These are phyloP conservation scores for Apophysomyces ossiformis DNA, from an alignment of 371 early-diverging fungal species.

Conservation along the genomic window DNA sequence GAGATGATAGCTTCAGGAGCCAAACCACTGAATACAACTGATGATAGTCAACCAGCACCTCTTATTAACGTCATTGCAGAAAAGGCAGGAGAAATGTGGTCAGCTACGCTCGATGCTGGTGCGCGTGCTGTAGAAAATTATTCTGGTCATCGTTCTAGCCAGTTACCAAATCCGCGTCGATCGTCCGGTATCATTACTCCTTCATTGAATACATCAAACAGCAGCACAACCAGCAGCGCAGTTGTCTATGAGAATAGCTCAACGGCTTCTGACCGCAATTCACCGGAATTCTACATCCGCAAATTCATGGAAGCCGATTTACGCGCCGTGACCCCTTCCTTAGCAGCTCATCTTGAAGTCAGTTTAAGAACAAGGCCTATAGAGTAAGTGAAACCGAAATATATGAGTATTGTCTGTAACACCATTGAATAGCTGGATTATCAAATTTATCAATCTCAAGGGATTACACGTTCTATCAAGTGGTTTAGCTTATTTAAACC, in stretches of 20 bases:
- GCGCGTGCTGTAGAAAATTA: constrained; percentile 46
- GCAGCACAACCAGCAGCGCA: constrained; percentile 12
- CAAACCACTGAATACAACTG: constrained; percentile 16
- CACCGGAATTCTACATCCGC: constrained; percentile 49
- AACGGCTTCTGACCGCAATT: constrained; percentile 29
- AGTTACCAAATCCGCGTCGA: constrained; percentile 14
- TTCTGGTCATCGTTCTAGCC: constrained; percentile 19
- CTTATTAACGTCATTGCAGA: constrained; percentile 46
- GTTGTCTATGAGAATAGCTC: constrained; percentile 21
- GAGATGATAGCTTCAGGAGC: constrained; percentile 34
- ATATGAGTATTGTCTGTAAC: not conserved
- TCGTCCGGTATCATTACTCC: constrained; percentile 11
- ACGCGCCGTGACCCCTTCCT: constrained; percentile 40
- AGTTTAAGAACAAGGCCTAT: constrained; percentile 49
- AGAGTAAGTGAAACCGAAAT: constrained; percentile 28
- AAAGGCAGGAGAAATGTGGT: constrained; percentile 51
- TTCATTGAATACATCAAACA: not conserved
- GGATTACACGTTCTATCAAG: constrained; percentile 67
- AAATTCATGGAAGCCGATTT: constrained; percentile 46
- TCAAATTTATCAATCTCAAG: constrained; percentile 66
- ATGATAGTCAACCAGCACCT: constrained; percentile 33
- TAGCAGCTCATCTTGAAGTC: constrained; percentile 49
- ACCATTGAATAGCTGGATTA: constrained; percentile 40
- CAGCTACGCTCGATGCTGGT: constrained; percentile 44
- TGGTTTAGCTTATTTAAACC: constrained; percentile 57